These are phyloP conservation scores for Comarum palustre DNA, from an alignment of 306 rosid genomes.

Conservation along the genomic window DNA sequence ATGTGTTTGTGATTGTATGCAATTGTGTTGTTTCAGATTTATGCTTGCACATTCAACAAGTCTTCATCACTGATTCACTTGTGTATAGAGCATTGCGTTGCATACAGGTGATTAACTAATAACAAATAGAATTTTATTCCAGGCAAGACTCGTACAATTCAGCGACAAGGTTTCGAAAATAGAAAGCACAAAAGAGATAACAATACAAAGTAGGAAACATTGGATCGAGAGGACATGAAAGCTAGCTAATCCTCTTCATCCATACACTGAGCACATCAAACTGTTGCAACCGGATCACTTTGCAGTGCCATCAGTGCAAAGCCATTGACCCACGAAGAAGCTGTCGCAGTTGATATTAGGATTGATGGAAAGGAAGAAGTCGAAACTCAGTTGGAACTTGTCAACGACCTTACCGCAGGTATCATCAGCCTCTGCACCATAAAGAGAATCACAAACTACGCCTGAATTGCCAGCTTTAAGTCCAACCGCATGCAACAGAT, in stretches of 20 bases:
- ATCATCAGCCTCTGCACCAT: slow-evolving; percentile 8
- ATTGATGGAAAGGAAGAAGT: neutral
- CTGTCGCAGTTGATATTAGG: slow-evolving; percentile 5
- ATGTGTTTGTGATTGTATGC: neutral
- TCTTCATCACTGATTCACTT: no score
- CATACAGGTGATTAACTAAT: no score
- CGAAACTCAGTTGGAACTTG: neutral
- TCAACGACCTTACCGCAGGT: neutral
- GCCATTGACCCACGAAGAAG: slow-evolving; percentile 13
- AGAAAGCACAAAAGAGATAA: no score
- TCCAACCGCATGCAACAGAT: neutral
- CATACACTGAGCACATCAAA: neutral
- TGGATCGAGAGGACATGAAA: neutral
- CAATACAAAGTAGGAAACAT: no score
- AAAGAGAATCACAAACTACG: neutral
- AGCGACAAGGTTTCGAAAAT: no score
- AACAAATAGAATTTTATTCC: no score
- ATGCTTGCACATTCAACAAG: no score
- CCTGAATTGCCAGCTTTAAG: neutral
- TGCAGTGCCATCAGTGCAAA: neutral
- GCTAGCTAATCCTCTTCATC: neutral
- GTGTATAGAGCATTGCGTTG: no score
- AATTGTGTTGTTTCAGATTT: no score
- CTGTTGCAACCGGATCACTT: neutral
- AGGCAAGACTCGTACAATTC: no score